Percentiles rank a stretch among this genome's conserved stretches.
Conservation (phyloP, 2,329 filamentous ascomycete species). For the Cercospora janseana region DNA sequence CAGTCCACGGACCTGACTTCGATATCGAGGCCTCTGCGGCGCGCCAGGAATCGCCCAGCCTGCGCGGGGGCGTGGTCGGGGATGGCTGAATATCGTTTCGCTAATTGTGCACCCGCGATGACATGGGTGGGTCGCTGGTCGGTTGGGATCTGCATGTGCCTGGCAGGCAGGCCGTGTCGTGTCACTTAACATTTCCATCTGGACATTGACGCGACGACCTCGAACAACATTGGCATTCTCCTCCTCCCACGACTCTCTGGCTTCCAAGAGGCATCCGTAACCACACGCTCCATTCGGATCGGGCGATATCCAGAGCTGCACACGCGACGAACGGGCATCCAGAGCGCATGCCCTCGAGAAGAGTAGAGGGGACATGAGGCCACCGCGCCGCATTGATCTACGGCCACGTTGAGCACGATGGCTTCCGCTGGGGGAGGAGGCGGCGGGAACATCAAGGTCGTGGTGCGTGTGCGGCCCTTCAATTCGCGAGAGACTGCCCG, state of each 20-base stretch:
- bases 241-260: too few relatives aligned
- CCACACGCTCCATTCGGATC: too few relatives aligned
- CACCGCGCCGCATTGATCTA: slow-evolving; percentile 5
- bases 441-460: slow-evolving; percentile 87
- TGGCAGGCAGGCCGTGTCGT: neutral
- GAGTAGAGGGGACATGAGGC: slow-evolving; percentile 7
- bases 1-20: too few relatives aligned
- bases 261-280: too few relatives aligned
- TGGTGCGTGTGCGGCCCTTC: slow-evolving; percentile 93
- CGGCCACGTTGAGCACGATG: slow-evolving; percentile 23
- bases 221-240: neutral
- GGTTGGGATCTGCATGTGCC: slow-evolving; percentile 8
- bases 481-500: slow-evolving; percentile 83
- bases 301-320: too few relatives aligned
- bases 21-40: neutral
- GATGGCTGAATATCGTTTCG: slow-evolving; percentile 1
- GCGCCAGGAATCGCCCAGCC: neutral
- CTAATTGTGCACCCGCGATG: neutral
- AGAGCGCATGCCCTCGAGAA: neutral
- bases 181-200: neutral
- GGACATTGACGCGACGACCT: neutral
- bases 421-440: slow-evolving; percentile 49
- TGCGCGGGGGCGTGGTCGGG: neutral
- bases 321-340: neutral
- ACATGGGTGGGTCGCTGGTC: slow-evolving; percentile 4